Evolutionary conservation across 78 protist genomes (phyloP).

Genomic region (Anaeramoeba flamelloides): DNA sequence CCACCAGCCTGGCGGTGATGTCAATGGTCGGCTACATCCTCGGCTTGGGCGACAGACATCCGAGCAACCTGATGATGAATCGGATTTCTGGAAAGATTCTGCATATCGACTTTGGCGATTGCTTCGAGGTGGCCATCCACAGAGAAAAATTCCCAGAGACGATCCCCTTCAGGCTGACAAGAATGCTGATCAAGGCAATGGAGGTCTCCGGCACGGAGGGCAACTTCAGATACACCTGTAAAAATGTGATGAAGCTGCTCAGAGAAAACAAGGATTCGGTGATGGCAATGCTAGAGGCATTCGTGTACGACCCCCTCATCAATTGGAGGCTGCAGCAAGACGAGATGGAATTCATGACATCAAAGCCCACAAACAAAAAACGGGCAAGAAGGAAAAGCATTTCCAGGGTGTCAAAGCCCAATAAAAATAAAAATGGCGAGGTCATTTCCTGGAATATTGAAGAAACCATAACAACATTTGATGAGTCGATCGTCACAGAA

Average conservation of each 20-base stretch:
- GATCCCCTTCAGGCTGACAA: slow-evolving; percentile 84
- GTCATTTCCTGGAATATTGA: no score
- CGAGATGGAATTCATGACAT: no score
- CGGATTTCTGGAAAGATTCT: slow-evolving; percentile 44
- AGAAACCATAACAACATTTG: no score
- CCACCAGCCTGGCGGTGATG: slow-evolving; percentile 49
- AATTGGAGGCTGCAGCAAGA: slow-evolving; percentile 78
- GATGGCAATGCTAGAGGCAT: slow-evolving; percentile 62
- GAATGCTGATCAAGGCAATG: slow-evolving; percentile 66
- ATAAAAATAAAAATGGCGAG: no score
- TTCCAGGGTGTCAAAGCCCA: no score
- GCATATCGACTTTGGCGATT: slow-evolving; percentile 75
- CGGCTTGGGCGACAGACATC: slow-evolving; percentile 77
- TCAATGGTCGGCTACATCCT: slow-evolving; percentile 66
- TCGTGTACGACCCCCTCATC: slow-evolving; percentile 74
- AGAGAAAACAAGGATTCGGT: slow-evolving; percentile 57
- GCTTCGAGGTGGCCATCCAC: slow-evolving; percentile 62
- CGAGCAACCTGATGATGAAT: slow-evolving; percentile 72
- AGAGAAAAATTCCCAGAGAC: slow-evolving; percentile 45
- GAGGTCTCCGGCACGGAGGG: slow-evolving; percentile 69
- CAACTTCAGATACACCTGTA: slow-evolving; percentile 32
- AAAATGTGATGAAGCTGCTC: slow-evolving; percentile 42
- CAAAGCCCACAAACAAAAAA: no score
- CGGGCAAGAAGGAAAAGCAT: no score
- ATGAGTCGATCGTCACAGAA: no score